These are phyloP conservation scores for Xylaria acuta DNA, from an alignment of 495 filamentous ascomycete species.

Conservation along the genomic window DNA sequence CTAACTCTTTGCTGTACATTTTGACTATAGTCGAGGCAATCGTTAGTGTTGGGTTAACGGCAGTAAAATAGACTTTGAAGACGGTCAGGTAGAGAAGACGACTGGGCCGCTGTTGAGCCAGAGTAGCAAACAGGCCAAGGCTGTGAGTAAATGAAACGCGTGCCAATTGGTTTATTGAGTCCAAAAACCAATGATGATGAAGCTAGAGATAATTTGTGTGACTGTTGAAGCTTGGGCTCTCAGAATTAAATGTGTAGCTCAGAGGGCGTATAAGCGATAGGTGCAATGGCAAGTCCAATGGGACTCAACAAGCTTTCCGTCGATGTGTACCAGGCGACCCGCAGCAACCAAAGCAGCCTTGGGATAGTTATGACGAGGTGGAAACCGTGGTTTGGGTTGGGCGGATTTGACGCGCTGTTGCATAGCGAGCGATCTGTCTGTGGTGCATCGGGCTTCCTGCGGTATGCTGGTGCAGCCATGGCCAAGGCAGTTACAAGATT, in stretches of 20 bases:
- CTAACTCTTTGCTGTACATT: slow-evolving; percentile 79
- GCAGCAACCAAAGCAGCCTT: not conserved
- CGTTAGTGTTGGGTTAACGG: slow-evolving; percentile 9
- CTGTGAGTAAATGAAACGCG: slow-evolving; percentile 24
- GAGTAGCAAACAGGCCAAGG: slow-evolving; percentile 9
- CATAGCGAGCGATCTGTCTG: not conserved
- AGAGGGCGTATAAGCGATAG: not conserved
- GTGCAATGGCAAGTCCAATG: not conserved
- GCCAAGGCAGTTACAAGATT: not conserved
- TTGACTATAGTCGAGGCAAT: slow-evolving; percentile 47
- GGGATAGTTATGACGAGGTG: not conserved
- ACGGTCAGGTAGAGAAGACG: slow-evolving; percentile 24
- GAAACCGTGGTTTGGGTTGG: not conserved
- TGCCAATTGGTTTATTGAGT: not conserved
- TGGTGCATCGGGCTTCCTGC: slow-evolving; percentile 5
- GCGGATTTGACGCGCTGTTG: not conserved
- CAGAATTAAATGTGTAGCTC: not conserved
- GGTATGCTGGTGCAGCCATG: not conserved
- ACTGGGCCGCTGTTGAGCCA: not conserved
- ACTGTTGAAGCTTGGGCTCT: not conserved
- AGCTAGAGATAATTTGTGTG: slow-evolving; percentile 19
- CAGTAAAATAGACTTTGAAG: not conserved
- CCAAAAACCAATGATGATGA: slow-evolving; percentile 28
- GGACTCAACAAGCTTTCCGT: not conserved
- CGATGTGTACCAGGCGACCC: not conserved